These are phyloP conservation scores for Leucocoprinus leucothites DNA, from an alignment of 768 basidiomycete species.

Conservation along the genomic window DNA sequence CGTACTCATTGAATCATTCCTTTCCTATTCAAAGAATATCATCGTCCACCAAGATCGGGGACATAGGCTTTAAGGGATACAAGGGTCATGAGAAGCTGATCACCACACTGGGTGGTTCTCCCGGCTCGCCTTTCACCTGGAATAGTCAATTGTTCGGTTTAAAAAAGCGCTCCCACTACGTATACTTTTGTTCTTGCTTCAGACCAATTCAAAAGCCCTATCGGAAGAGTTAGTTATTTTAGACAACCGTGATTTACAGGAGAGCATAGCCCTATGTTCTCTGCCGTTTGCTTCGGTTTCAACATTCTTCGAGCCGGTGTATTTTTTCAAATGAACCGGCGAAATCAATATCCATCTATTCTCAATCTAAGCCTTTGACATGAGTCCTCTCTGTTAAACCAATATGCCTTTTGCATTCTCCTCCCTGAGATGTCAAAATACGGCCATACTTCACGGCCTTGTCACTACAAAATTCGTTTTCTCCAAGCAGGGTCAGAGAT, in stretches of 20 bases:
- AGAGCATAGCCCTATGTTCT: too few species aligned
- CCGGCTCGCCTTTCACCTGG: neutral
- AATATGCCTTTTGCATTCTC: too few species aligned
- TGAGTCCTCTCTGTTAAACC: neutral
- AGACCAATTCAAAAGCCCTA: too few species aligned
- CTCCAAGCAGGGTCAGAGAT: too few species aligned
- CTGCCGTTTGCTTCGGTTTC: neutral
- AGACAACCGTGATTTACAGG: neutral
- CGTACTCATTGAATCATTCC: too few species aligned
- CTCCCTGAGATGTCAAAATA: too few species aligned
- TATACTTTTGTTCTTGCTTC: neutral
- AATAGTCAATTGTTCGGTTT: too few species aligned
- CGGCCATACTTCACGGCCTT: too few species aligned
- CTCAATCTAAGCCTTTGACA: neutral
- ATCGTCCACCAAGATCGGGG: too few species aligned
- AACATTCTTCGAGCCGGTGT: constrained; percentile 2
- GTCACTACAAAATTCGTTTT: too few species aligned
- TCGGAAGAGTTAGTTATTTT: neutral
- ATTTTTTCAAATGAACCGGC: neutral
- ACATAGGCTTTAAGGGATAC: neutral
- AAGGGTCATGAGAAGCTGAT: neutral
- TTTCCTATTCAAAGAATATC: too few species aligned
- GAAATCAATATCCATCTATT: neutral
- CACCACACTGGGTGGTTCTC: neutral
- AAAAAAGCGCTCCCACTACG: too few species aligned